phyloP scores from a whole-genome alignment of 495 filamentous ascomycete species.

The Bacidia rubella region DNA sequence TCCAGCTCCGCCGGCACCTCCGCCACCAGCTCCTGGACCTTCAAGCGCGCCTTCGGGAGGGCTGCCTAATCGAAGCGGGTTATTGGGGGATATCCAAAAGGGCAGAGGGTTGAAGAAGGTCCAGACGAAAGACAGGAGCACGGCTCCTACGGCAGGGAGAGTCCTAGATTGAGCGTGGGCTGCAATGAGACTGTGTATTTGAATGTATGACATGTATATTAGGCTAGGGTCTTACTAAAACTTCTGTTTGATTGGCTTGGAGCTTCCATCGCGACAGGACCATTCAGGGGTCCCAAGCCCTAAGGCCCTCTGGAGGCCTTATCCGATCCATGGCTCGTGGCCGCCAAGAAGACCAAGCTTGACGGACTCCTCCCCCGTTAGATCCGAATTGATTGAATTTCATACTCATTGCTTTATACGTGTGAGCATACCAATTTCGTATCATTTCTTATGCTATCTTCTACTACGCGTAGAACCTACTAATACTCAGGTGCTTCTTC shows the following conservation, averaged over 20 bases:
- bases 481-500: too few relatives aligned
- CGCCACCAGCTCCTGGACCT: constrained; percentile 34
- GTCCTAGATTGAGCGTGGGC: constrained; percentile 37
- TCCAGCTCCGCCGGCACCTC: constrained; percentile 29
- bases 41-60: constrained; percentile 20
- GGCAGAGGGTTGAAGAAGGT: constrained; percentile 70
- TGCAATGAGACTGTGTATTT: neutral
- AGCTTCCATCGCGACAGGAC: too few relatives aligned
- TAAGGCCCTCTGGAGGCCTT: too few relatives aligned
- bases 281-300: neutral
- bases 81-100: constrained; percentile 68
- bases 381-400: too few relatives aligned
- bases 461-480: too few relatives aligned
- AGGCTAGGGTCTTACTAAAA: neutral
- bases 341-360: too few relatives aligned
- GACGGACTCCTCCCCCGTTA: too few relatives aligned
- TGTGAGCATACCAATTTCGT: too few relatives aligned
- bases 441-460: too few relatives aligned
- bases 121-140: constrained; percentile 73
- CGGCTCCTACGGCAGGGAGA: constrained; percentile 51
- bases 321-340: too few relatives aligned
- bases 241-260: too few relatives aligned
- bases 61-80: constrained; percentile 35
- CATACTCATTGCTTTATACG: too few relatives aligned
- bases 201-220: neutral